Evolutionary conservation across 345 rosid species (phyloP), one percentile per base, ranked within the genome.

Genomic region (Gossypium australe): DNA sequence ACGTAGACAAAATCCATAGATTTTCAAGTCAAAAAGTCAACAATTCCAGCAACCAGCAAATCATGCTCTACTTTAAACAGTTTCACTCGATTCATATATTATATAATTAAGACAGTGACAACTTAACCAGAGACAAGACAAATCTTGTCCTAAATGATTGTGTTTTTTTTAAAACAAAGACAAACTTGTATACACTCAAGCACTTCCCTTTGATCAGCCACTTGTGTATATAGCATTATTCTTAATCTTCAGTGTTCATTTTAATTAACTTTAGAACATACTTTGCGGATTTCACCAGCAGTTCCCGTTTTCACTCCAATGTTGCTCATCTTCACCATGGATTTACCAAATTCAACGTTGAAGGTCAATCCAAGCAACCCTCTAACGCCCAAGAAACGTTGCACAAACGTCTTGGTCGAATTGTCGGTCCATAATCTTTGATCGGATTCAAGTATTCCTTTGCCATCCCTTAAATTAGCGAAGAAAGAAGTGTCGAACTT

Each of bases 271-370:
- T 82, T 83, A 1, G 86, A 82, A 75, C 93, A 90, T 41, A 83
- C 80, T 47, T 70, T 84, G 29, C 93, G 85, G 70, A 88, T 84
- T 77, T 85, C 91, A 7, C 93, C 90, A 16, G 45, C 49, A 2
- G 79, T 67, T 8, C 88, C 88, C 0, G 89, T 81, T 63, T 81
- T 77, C 16, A 88, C 84, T 1, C 85, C 90, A 34, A 86, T 82
- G 22, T 85, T 86, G 81, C 91, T 85, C 95, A 88, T 90, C 84
- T 77, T 88, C 17, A 86, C 84, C 93, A 90, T 90, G 16, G 95
- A 74, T 64, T 76, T 83, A 1, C 83, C 86, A 67, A 90, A 90
- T 76, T 90, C 91, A 9, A 18, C 69, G 58, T 75, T 76, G 76
- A 87, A 90, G 47, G 41, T 80, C 63, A 76, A 16, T 2, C 70